Evolutionary conservation across 2,329 filamentous ascomycete genomes (phyloP), one percentile per base, ranked within the genome.

Genomic region (Zymoseptoria tritici): DNA sequence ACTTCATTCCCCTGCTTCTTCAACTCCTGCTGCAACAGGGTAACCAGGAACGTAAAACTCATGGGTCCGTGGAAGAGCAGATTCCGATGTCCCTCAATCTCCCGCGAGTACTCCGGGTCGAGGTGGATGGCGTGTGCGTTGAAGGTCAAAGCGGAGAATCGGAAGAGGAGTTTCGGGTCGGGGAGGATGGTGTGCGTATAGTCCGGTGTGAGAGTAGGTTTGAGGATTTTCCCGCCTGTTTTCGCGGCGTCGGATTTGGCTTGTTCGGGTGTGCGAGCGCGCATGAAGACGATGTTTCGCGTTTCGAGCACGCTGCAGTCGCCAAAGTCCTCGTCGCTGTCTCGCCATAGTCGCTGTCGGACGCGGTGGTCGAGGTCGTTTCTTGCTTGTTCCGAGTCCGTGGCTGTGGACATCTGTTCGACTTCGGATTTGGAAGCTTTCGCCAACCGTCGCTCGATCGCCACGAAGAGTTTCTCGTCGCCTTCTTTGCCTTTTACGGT

Each of bases 41-140:
- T 83, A 42, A 96, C 79, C 79, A 97, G 85, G 5, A 97, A 78
- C 0, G 87, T 86, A 49, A 95, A 80, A 1, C 85, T 85, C 57
- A 99, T 78, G 0, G 94, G 93, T 0, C 94, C 94, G 69, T 97
- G 94, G 58, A 97, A 89, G 16, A 97, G 81, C 24, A 91, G 78
- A 61, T 86, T 83, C 4, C 81, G 81, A 72, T 95, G 86, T 9
- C 89, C 89, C 73, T 97, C 94, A 11, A 86, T 78, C 11, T 83
- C 77, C 49, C 81, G 81, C 56, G 85, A 86, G 75, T 90, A 95
- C 51, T 80, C 71, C 1, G 81, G 82, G 73, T 97, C 89, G 21
- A 96, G 80, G 75, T 99, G 94, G 67, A 99, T 97, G 16, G 83
- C 80, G 75, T 99, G 94, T 1, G 91, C 90, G 74, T 99, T 99